Percentiles rank a stretch among this genome's conserved stretches.
These are phyloP conservation scores for Didymella lethalis DNA, from an alignment of 2,329 filamentous ascomycete species.

Conservation along the genomic window DNA sequence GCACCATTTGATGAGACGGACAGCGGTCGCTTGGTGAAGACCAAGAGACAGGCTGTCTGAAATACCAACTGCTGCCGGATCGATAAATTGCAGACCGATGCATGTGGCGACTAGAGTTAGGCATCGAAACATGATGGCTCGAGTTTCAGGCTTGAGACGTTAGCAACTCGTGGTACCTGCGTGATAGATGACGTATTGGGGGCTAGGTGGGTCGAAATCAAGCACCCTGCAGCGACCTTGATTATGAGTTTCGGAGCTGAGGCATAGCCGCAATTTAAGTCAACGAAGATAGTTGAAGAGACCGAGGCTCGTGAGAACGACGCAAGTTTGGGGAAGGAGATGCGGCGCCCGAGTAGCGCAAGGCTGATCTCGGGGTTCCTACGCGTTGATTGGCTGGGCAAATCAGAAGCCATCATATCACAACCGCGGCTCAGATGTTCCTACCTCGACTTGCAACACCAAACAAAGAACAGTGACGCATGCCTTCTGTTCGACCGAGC, in stretches of 20 bases:
- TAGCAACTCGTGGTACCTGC: conserved; percentile 6
- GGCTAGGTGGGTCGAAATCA: conserved; percentile 3
- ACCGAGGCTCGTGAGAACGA: conserved; percentile 1
- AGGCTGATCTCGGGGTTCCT: conserved; percentile 7
- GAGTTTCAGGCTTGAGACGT: conserved; percentile 4
- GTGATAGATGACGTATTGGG: conserved; percentile 12
- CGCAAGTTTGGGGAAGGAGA: conserved; percentile 8
- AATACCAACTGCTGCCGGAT: conserved; percentile 34
- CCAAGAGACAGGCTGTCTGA: conserved; percentile 25
- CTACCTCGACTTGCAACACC: not conserved
- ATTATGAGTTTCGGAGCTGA: not conserved
- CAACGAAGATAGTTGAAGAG: not conserved
- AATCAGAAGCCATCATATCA: conserved; percentile 22
- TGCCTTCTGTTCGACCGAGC: conserved; percentile 42
- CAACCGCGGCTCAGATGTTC: conserved; percentile 2
- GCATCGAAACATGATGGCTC: conserved; percentile 31
- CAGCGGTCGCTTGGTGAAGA: conserved; percentile 34
- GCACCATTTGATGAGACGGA: conserved; percentile 39
- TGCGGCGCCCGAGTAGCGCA: conserved; percentile 2
- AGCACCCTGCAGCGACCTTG: conserved; percentile 7
- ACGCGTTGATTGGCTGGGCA: conserved; percentile 25
- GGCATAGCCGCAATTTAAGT: not conserved
- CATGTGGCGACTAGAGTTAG: conserved; percentile 30
- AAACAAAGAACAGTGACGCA: conserved; percentile 28
- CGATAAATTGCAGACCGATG: conserved; percentile 24